phyloP scores from a whole-genome alignment of 2,329 filamentous ascomycete genomes.

The Colletotrichum tanaceti region DNA sequence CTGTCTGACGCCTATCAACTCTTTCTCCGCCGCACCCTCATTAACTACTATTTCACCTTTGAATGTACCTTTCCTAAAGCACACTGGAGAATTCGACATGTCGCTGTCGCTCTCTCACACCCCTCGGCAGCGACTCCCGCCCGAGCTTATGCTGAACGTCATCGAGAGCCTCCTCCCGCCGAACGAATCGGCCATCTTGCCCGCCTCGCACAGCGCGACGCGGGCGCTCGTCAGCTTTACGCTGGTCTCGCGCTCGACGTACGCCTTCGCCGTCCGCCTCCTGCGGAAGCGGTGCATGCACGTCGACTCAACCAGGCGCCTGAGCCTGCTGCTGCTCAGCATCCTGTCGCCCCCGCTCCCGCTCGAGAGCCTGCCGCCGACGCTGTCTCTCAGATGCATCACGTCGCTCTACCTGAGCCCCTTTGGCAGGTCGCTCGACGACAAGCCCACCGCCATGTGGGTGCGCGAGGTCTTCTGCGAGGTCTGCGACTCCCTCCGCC shows the following conservation, averaged over 20 bases:
- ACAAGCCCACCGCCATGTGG: conserved; percentile 54
- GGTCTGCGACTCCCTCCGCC: conserved; percentile 54
- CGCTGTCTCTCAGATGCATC: conserved; percentile 49
- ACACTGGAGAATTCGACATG: neutral
- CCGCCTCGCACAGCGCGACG: conserved; percentile 54
- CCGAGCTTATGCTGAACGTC: conserved; percentile 51
- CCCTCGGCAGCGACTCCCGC: conserved; percentile 45
- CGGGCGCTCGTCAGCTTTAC: conserved; percentile 59
- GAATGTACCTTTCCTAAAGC: too few relatives aligned
- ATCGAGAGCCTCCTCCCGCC: conserved; percentile 51
- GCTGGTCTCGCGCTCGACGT: conserved; percentile 56
- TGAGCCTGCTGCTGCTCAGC: conserved; percentile 50
- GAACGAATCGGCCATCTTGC: conserved; percentile 49
- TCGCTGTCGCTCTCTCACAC: neutral
- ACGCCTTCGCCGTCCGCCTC: conserved; percentile 53
- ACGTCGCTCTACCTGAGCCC: conserved; percentile 57
- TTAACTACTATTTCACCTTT: too few relatives aligned
- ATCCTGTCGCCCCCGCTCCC: conserved; percentile 42
- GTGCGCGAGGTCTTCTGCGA: conserved; percentile 57
- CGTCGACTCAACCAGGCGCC: conserved; percentile 54
- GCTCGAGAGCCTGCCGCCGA: conserved; percentile 2
- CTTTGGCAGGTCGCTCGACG: conserved; percentile 51
- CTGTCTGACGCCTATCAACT: too few relatives aligned
- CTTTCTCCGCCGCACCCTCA: neutral
- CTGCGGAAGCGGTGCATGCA: conserved; percentile 60